These are phyloP conservation scores for Vararia minispora DNA, from an alignment of 768 basidiomycete species.

Conservation along the genomic window DNA sequence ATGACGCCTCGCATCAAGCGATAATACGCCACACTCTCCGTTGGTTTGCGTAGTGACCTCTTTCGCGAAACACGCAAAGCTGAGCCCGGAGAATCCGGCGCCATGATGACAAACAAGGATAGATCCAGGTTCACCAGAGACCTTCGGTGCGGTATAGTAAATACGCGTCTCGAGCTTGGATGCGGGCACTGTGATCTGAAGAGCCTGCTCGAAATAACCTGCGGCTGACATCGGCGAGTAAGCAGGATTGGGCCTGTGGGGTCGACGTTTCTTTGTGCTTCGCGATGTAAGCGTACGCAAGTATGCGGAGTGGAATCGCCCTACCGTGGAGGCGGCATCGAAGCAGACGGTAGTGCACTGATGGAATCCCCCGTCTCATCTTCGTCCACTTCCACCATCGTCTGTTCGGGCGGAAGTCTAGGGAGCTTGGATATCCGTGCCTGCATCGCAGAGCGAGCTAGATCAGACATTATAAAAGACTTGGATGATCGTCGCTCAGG, in stretches of 20 bases:
- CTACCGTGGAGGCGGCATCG: slow-evolving; percentile 56
- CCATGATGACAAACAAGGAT: slow-evolving; percentile 93
- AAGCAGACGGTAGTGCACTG: slow-evolving; percentile 46
- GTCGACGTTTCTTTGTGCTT: slow-evolving; percentile 13
- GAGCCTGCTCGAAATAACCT: slow-evolving; percentile 67
- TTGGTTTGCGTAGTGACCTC: slow-evolving; percentile 49
- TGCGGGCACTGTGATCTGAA: slow-evolving; percentile 58
- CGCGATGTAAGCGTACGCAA: slow-evolving; percentile 8
- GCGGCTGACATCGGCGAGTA: slow-evolving; percentile 70
- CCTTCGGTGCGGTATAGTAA: slow-evolving; percentile 71
- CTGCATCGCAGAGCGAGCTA: slow-evolving; percentile 69
- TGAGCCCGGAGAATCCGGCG: slow-evolving; percentile 83
- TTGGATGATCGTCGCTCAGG: too few relatives aligned
- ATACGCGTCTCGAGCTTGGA: slow-evolving; percentile 60
- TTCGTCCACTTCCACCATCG: slow-evolving; percentile 32
- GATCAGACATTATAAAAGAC: slow-evolving; percentile 66
- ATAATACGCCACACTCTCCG: slow-evolving; percentile 71
- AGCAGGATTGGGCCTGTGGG: slow-evolving; percentile 42
- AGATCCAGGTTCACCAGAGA: slow-evolving; percentile 34
- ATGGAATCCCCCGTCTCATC: slow-evolving; percentile 48
- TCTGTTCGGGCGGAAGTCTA: slow-evolving; percentile 20
- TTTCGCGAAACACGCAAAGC: slow-evolving; percentile 86
- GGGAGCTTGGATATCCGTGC: slow-evolving; percentile 73
- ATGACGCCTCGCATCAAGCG: slow-evolving; percentile 79
- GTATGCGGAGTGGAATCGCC: slow-evolving; percentile 13